These are phyloP conservation scores for Syzygium jambos DNA, from an alignment of 345 rosid species.

Conservation along the genomic window DNA sequence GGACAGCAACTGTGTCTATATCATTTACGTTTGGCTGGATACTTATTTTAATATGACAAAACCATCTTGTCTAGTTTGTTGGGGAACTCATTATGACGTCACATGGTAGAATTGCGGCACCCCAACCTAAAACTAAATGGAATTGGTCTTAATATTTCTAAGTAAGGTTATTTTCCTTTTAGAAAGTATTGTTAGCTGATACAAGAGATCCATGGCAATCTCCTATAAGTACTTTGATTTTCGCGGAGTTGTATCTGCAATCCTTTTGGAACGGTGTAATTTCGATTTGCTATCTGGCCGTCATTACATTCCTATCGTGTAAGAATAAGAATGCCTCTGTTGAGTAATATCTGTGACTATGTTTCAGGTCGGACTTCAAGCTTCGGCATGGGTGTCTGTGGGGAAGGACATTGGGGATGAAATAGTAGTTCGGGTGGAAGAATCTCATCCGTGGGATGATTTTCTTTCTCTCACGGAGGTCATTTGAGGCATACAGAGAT, in stretches of 20 bases:
- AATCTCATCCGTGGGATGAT: constrained; percentile 82
- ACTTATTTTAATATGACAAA: not conserved
- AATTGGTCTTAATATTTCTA: not conserved
- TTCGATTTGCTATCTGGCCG: not conserved
- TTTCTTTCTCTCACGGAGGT: constrained; percentile 57
- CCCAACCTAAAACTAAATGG: not conserved
- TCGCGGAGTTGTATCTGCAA: not conserved
- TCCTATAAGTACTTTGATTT: not conserved
- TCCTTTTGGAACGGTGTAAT: not conserved
- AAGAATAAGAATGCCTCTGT: not conserved
- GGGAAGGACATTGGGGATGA: constrained; percentile 84
- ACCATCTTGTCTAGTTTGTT: not conserved
- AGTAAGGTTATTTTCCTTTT: not conserved
- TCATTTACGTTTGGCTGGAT: not conserved
- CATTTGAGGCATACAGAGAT: not conserved
- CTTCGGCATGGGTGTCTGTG: constrained; percentile 66
- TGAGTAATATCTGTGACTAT: not conserved
- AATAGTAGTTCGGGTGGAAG: constrained; percentile 64
- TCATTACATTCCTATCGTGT: not conserved
- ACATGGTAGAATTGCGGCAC: not conserved
- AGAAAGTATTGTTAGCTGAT: not conserved
- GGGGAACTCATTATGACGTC: not conserved
- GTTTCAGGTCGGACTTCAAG: constrained; percentile 73
- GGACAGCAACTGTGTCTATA: not conserved
- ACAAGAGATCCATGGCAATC: not conserved